Evolutionary conservation across 176 grass and related monocot genomes (phyloP).

Genomic region (Ensete glaucum): DNA sequence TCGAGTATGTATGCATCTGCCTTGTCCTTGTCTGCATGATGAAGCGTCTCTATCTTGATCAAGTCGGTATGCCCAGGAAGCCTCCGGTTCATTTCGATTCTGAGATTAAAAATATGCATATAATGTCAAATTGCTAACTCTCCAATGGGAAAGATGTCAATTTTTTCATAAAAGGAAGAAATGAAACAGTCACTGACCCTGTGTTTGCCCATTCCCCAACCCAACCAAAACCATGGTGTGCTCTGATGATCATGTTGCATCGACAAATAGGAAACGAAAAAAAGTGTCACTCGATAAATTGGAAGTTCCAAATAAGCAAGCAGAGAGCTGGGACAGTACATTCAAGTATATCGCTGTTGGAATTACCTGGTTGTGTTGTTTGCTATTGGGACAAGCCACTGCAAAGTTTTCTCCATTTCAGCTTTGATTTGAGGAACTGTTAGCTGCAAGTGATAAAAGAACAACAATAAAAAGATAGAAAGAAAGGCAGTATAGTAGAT

Average conservation of each 20-base stretch:
- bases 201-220: slow-evolving; percentile 26
- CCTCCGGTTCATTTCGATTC: slow-evolving; percentile 30
- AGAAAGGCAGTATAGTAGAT: neutral
- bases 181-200: slow-evolving; percentile 28
- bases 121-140: neutral
- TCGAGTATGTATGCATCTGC: slow-evolving; percentile 57
- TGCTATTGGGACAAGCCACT: slow-evolving; percentile 83
- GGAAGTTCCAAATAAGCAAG: neutral
- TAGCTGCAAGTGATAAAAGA: slow-evolving; percentile 32
- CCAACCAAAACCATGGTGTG: slow-evolving; percentile 9
- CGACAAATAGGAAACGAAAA: neutral
- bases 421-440: slow-evolving; percentile 53
- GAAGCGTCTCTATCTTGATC: slow-evolving; percentile 64
- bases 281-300: neutral
- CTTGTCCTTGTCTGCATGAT: slow-evolving; percentile 57
- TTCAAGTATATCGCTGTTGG: neutral
- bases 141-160: neutral
- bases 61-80: slow-evolving; percentile 24
- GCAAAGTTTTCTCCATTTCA: slow-evolving; percentile 61
- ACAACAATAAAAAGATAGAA: neutral
- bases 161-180: neutral
- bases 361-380: slow-evolving; percentile 59
- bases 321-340: neutral
- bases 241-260: neutral
- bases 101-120: slow-evolving; percentile 15